Conservation (phyloP, 208 protist genomes). For the Leptomonas seymouri region DNA sequence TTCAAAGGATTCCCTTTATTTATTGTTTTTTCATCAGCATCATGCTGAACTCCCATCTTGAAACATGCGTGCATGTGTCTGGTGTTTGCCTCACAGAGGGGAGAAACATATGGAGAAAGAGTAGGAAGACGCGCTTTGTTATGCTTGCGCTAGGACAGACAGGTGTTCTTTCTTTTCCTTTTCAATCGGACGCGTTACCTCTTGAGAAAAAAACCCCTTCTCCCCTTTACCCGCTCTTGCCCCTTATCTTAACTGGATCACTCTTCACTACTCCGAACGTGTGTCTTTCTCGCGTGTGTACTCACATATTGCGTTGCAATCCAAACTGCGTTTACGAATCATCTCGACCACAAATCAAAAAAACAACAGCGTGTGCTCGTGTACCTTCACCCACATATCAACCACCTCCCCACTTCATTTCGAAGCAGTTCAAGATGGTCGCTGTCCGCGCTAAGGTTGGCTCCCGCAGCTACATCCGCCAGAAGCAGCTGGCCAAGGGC, state of each 20-base stretch:
- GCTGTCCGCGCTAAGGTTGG: slow-evolving; percentile 92
- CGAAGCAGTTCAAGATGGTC: slow-evolving; percentile 62
- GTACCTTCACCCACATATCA: slow-evolving; percentile 28
- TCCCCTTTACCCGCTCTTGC: neutral
- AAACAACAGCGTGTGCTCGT: slow-evolving; percentile 32
- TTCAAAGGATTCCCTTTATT: too few species aligned
- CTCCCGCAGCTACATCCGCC: slow-evolving; percentile 80
- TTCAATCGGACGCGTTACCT: too few species aligned
- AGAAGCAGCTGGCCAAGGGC: slow-evolving; percentile 88
- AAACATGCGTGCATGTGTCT: too few species aligned
- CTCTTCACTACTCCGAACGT: slow-evolving; percentile 5
- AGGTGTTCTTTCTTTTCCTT: too few species aligned
- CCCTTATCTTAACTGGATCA: neutral
- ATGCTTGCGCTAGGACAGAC: too few species aligned
- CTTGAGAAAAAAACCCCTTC: too few species aligned
- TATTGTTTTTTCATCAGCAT: too few species aligned
- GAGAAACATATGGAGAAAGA: too few species aligned
- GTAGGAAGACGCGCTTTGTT: too few species aligned
- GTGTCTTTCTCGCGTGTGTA: neutral
- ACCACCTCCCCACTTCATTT: slow-evolving; percentile 9
- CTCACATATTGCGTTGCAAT: too few species aligned
- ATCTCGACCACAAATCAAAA: neutral
- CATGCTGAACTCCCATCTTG: too few species aligned
- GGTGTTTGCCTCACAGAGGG: too few species aligned
- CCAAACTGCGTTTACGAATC: neutral